Evolutionary conservation across 2,329 filamentous ascomycete genomes (phyloP), one percentile per base, ranked within the genome.

Genomic region (Trichophyton verrucosum): DNA sequence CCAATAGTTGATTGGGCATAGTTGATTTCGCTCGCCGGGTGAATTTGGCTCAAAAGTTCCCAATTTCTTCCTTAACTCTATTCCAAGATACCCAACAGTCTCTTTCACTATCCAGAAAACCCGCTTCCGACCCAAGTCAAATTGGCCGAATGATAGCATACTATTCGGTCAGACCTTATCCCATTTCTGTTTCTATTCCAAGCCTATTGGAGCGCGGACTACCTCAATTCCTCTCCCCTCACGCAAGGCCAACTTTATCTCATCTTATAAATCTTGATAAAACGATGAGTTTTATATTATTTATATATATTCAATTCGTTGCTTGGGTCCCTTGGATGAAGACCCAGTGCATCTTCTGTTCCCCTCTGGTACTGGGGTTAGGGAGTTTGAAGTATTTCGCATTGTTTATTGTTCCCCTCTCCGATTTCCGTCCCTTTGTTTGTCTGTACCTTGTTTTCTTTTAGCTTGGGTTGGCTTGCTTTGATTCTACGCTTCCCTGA

Each of bases 81-180:
- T 27, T 73, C 61, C 71, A 71, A 3, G 69, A 73, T 27, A 65
- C 73, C 11, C 71, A 73, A 64, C 65, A 67, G 46, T 66, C 24
- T 72, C 72, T 61, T 65, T 69, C 42, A 64, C 71, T 1, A 69
- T 65, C 3, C 70, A 69, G 59, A 68, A 11, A 70, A 67, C 53
- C 70, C 69, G 3, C 63, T 74, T 36, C 59, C 73, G 49, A 66
- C 68, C 27, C 13, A 69, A 68, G 60, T 70, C 69, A 7, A 72
- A 42, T 71, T 70, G 11, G 72, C 73, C 56, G 71, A 72, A 49
- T 72, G 70, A 30, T 71, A 73, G 61, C 72, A 70, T 60, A 71
- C 72, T 62, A 65, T 62, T 20, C 63, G 69, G n/a, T 66, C 66
- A n/a, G 68, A 72, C 71, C 6, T 71, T 70, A 62, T 63, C 27